A percentile compares a stretch with the other conserved stretches of the same genome.
These are phyloP conservation scores for Ophiostoma pallidulum DNA, from an alignment of 2,329 filamentous ascomycete genomes.

Conservation along the genomic window DNA sequence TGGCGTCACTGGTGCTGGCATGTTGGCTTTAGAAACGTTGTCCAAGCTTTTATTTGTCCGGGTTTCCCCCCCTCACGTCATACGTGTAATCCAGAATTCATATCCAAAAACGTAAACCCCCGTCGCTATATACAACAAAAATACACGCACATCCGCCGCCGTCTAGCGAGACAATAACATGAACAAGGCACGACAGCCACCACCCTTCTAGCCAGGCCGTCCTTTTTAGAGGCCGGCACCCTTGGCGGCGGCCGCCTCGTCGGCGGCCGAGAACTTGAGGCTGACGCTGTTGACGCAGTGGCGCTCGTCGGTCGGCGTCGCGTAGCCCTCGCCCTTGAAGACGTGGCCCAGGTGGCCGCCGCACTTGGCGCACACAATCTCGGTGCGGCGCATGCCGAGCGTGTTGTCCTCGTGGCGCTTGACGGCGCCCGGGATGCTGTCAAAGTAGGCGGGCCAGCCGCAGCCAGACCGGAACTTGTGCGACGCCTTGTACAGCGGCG, in stretches of 20 bases:
- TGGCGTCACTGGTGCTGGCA: too few species aligned
- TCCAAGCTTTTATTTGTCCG: too few species aligned
- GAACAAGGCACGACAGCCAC: not conserved
- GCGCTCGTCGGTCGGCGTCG: constrained; percentile 84
- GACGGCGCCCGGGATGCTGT: constrained; percentile 85
- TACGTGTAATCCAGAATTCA: too few species aligned
- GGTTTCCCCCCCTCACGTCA: too few species aligned
- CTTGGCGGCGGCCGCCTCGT: constrained; percentile 23
- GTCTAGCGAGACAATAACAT: not conserved
- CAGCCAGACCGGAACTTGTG: constrained; percentile 97
- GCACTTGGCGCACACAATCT: constrained; percentile 92
- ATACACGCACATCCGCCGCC: too few species aligned
- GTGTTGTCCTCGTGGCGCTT: constrained; percentile 67
- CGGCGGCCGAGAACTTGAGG: constrained; percentile 66
- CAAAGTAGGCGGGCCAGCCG: constrained; percentile 97
- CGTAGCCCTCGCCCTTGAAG: constrained; percentile 79
- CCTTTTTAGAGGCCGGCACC: too few species aligned
- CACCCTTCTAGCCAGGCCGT: too few species aligned
- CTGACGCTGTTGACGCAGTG: constrained; percentile 96
- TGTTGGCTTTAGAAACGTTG: too few species aligned
- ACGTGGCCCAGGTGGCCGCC: constrained; percentile 88
- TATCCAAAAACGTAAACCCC: too few species aligned
- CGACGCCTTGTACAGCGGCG: constrained; percentile 82
- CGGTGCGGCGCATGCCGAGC: constrained; percentile 75
- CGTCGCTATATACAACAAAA: too few species aligned